A percentile compares a stretch with the other conserved stretches of the same genome.
Conservation (phyloP, 805 yeast genomes). For the Groenewaldozyma salmanticensis region DNA sequence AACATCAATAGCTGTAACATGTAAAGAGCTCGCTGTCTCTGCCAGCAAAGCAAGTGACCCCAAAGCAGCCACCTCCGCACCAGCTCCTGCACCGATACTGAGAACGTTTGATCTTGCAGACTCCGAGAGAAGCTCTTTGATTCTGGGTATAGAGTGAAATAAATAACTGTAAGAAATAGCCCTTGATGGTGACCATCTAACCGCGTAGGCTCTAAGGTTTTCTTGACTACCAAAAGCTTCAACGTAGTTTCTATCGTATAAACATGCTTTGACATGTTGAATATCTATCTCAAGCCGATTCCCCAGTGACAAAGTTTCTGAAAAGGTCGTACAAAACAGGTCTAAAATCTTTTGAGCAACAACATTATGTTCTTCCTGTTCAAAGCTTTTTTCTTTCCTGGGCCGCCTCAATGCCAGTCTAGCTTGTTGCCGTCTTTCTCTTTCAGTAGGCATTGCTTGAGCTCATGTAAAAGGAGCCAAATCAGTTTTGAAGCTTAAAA, state of each 20-base stretch:
- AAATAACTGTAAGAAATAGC: slow-evolving; percentile 65
- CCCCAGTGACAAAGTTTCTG: slow-evolving; percentile 13
- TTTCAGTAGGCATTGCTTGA: too few species aligned
- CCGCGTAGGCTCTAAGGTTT: slow-evolving; percentile 66
- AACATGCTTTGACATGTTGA: slow-evolving; percentile 59
- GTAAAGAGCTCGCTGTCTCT: slow-evolving; percentile 25
- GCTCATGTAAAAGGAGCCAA: too few species aligned
- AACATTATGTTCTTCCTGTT: too few species aligned
- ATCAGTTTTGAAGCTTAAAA: too few species aligned
- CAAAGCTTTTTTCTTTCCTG: too few species aligned
- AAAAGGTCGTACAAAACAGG: slow-evolving; percentile 21
- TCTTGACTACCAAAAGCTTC: slow-evolving; percentile 56
- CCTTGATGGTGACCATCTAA: slow-evolving; percentile 81
- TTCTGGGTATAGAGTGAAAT: slow-evolving; percentile 41
- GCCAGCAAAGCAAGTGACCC: slow-evolving; percentile 42
- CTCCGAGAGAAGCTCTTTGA: slow-evolving; percentile 28
- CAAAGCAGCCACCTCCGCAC: slow-evolving; percentile 64
- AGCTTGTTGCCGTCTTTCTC: too few species aligned
- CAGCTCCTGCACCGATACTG: slow-evolving; percentile 85
- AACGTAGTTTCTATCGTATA: slow-evolving; percentile 61
- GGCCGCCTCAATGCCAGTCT: too few species aligned
- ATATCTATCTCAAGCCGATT: slow-evolving; percentile 33
- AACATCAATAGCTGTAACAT: slow-evolving; percentile 56
- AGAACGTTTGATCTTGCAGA: slow-evolving; percentile 28
- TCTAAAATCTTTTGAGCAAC: slow-evolving; percentile 19